Base-by-base conservation (phyloP, 2,329 filamentous ascomycete genomes). In the Coniochaeta pulveracea region DNA sequence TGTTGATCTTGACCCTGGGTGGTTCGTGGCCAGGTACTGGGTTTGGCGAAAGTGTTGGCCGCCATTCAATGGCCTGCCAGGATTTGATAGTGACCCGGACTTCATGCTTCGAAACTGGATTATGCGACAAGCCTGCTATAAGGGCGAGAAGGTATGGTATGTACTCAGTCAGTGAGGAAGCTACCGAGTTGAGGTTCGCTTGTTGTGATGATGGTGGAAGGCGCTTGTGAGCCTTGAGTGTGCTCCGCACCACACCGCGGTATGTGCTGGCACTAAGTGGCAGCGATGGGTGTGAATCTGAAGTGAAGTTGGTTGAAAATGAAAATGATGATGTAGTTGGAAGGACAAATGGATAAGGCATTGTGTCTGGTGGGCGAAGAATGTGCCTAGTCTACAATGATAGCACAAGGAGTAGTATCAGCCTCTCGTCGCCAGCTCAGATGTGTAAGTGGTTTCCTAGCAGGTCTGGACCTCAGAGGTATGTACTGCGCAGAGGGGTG, bases 311-410 rank as follows among this genome's bases (percentile, higher is more conserved):
- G 23, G 79, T 67, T 15, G 83, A 80, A 52, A 94, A 89, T 34
- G 83, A 79, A 50, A 93, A 80, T 34, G 80, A 74, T 21, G 86
- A 93, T 5, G 89, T 95, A 1, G 89, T 96, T 2, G 91, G 88
- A 19, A 96, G 74, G 9, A 73, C 62, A 50, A 94, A 95, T 10
- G 83, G 81, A 52, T 84, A 96, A 19, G 89, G 88, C 91, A 96
- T 96, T 25, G 6, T 25, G 9, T 33, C 6, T 26, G 24, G n/a
- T 26, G 24, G 26, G 47, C 60, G 44, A 26, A n/a, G 14, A 21
- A 2, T 39, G 41, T 36, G 2, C 14, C 16, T 15, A 19, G 16
- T 17, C 10, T 24, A 11, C 21, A 24, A 15, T 26, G 6, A 24
- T n/a, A 34, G 11, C 4, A 25, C 7, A 24, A 11, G 3, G 31